phyloP scores from a whole-genome alignment of 2,329 filamentous ascomycete species.

The Chrysoporthe puriensis region DNA sequence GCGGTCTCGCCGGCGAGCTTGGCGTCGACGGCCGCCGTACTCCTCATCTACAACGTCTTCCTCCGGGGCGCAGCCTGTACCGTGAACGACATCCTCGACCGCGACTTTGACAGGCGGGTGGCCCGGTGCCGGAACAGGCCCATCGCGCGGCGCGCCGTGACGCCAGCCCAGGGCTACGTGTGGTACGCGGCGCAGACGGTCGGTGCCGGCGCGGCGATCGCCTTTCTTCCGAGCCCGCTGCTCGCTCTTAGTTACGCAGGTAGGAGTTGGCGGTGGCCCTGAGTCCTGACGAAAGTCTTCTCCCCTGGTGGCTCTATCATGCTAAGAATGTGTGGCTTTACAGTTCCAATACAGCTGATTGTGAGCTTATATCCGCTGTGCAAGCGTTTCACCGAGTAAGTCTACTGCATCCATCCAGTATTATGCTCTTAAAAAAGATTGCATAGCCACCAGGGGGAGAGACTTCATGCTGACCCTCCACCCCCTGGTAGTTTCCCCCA shows the following conservation, averaged over 20 bases:
- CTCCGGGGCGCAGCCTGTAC: conserved; percentile 53
- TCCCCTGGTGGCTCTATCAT: background rate
- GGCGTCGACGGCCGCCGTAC: conserved; percentile 18
- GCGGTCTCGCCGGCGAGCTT: conserved; percentile 5
- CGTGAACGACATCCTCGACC: conserved; percentile 55
- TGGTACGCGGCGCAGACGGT: conserved; percentile 48
- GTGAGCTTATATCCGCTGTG: conserved; percentile 53
- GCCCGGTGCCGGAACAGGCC: conserved; percentile 50
- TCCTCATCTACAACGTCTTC: conserved; percentile 39
- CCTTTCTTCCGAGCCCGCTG: conserved; percentile 46
- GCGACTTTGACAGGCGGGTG: conserved; percentile 52
- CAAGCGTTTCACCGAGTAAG: conserved; percentile 52
- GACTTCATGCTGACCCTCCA: background rate
- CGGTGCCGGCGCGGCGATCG: conserved; percentile 36
- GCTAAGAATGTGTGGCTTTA: background rate
- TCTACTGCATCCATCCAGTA: background rate
- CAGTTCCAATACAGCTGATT: conserved; percentile 46
- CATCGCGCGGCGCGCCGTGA: conserved; percentile 52
- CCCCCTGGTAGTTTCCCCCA: conserved; percentile 46
- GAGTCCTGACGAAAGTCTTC: background rate
- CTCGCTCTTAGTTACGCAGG: conserved; percentile 46
- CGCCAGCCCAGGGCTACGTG: conserved; percentile 35
- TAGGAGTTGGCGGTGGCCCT: conserved; percentile 10
- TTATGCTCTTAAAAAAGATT: background rate
- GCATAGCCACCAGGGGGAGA: too few species aligned